phyloP scores from a whole-genome alignment of 169 alveolate species.

The Plasmodium malariae region DNA sequence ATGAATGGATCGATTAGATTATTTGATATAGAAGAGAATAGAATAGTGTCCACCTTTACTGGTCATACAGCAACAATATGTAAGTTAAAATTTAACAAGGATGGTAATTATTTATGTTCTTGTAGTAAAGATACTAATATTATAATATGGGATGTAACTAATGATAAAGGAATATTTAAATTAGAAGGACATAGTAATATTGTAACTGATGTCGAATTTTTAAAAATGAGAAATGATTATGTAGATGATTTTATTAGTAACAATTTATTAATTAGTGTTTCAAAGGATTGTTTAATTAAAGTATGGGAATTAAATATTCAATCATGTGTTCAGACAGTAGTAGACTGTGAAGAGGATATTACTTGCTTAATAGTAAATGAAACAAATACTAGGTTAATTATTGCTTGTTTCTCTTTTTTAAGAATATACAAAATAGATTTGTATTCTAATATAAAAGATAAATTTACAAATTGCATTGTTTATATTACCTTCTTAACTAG shows the following conservation, averaged over 20 bases:
- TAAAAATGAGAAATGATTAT: conserved; percentile 46
- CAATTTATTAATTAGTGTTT: conserved; percentile 82
- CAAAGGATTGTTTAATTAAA: conserved; percentile 90
- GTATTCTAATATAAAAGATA: conserved; percentile 19
- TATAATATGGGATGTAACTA: conserved; percentile 90
- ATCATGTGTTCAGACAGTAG: conserved; percentile 90
- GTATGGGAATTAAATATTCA: conserved; percentile 90
- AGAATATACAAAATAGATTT: conserved; percentile 69
- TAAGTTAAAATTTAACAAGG: conserved; percentile 77
- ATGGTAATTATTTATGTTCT: conserved; percentile 82
- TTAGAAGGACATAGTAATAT: conserved; percentile 88
- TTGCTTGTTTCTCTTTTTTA: conserved; percentile 37
- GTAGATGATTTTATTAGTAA: conserved; percentile 38
- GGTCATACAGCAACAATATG: conserved; percentile 86
- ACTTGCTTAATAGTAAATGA: conserved; percentile 79
- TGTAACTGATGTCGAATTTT: conserved; percentile 84
- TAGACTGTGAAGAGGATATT: conserved; percentile 86
- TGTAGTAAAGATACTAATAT: conserved; percentile 91
- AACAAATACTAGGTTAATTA: conserved; percentile 57
- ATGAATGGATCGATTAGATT: conserved; percentile 87
- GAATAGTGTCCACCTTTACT: conserved; percentile 78
- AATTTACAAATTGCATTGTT: conserved; percentile 35
- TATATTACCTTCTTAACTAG: conserved; percentile 41
- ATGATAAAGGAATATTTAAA: conserved; percentile 87
- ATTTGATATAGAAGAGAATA: conserved; percentile 80